Evolutionary conservation across 2,329 filamentous ascomycete species (phyloP).

Genomic region (Sclerotinia glacialis): DNA sequence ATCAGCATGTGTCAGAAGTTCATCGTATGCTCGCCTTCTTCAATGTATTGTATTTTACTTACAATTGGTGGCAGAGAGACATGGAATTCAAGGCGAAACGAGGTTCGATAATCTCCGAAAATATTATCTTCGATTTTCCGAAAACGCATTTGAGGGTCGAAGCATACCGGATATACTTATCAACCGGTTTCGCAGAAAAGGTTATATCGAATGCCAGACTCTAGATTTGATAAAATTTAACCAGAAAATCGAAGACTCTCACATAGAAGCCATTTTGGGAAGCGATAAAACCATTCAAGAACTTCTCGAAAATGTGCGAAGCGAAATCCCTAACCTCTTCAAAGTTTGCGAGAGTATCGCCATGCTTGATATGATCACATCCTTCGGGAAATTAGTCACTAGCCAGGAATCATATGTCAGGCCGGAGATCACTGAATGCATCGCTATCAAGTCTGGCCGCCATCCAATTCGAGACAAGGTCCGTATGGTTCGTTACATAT

Average conservation of each 20-base stretch:
- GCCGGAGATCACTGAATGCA: constrained; percentile 59
- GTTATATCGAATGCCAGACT: constrained; percentile 83
- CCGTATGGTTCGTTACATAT: neutral
- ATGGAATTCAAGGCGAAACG: constrained; percentile 61
- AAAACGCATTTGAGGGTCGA: constrained; percentile 59
- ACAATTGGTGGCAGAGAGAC: constrained; percentile 32
- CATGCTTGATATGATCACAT: constrained; percentile 78
- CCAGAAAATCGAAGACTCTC: constrained; percentile 71
- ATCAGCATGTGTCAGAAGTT: constrained; percentile 66
- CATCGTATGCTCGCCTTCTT: constrained; percentile 49
- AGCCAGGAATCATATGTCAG: constrained; percentile 58
- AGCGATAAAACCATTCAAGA: constrained; percentile 74
- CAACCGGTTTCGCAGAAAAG: constrained; percentile 70
- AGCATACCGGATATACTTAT: constrained; percentile 68
- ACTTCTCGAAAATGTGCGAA: constrained; percentile 69
- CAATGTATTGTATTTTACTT: neutral
- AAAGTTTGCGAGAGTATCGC: constrained; percentile 82
- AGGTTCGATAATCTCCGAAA: constrained; percentile 75
- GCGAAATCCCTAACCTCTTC: constrained; percentile 71
- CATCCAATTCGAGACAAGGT: constrained; percentile 67
- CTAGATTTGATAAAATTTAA: constrained; percentile 79
- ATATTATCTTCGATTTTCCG: constrained; percentile 71
- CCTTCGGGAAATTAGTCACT: constrained; percentile 73
- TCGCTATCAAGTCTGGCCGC: constrained; percentile 64
- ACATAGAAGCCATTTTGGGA: constrained; percentile 78